Conservation (phyloP, 352 stramenopile species). For the Phytophthora crassamura region DNA sequence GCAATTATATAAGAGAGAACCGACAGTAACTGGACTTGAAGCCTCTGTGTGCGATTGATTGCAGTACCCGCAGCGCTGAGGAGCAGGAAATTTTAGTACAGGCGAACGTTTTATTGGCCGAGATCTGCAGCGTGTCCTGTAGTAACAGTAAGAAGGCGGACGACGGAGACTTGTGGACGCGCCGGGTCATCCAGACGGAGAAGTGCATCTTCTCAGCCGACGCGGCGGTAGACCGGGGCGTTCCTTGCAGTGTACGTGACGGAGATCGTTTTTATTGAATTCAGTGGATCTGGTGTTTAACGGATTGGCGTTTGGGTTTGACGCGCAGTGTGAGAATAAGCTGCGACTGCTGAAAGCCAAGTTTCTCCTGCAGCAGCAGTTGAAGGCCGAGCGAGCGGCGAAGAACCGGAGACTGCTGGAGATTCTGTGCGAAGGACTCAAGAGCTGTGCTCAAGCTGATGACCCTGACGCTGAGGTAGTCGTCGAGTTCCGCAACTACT, state of each 20-base stretch:
- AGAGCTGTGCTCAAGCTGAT: constrained; percentile 31
- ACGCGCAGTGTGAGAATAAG: constrained; percentile 43
- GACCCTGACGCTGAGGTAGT: constrained; percentile 3
- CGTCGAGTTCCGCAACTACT: constrained; percentile 50
- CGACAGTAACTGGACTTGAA: constrained; percentile 16
- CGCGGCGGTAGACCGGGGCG: constrained; percentile 18
- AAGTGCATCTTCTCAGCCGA: constrained; percentile 46
- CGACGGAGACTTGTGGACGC: constrained; percentile 58
- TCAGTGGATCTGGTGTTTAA: neutral
- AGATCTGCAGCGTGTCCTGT: constrained; percentile 58
- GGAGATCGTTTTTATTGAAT: neutral
- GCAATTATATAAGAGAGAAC: neutral
- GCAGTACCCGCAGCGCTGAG: constrained; percentile 16
- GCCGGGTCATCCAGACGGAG: constrained; percentile 56
- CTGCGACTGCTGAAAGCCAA: constrained; percentile 62
- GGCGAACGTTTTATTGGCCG: constrained; percentile 62
- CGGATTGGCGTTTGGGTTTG: constrained; percentile 11
- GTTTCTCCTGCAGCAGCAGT: constrained; percentile 53
- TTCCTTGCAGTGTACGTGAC: constrained; percentile 26
- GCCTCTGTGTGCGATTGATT: constrained; percentile 42
- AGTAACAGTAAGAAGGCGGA: constrained; percentile 46
- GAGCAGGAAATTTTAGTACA: constrained; percentile 35
- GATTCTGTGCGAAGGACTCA: constrained; percentile 57
- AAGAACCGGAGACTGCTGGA: constrained; percentile 56
- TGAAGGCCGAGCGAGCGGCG: constrained; percentile 43